Base-by-base conservation (phyloP, 768 basidiomycete species). In the Serendipita vermifera region DNA sequence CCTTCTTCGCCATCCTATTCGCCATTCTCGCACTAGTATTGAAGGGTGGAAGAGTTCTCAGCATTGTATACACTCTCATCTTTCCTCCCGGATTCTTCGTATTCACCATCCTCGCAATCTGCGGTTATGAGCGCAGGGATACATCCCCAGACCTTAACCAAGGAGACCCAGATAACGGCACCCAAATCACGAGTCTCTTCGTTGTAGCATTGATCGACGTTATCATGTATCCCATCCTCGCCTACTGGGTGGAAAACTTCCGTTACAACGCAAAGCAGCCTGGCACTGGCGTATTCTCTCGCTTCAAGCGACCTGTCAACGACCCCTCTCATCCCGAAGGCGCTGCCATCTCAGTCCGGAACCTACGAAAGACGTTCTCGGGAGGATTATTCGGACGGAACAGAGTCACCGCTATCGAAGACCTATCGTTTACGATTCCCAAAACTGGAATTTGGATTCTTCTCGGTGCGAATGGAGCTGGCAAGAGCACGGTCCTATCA, bases 1-100 rank as follows among this genome's bases (percentile, higher is more conserved):
- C 83, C 0, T 79, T 87, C 64, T 66, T 83, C 33, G 72, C 77
- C 9, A 77, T 88, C 54, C 59, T 85, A 3, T 75, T 85, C 40
- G 82, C 83, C 2, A 78, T 88, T 56, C 60, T 86, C 6, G 85
- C 80, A 0, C 67, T 83, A 22, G 75, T 83, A 0, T 70, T 82
- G 55, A 66, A 69, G 33, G 58, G 57, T 35, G 69, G 51, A 22
- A 72, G 73, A 1, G 70, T 69, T 1, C 77, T 81, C 17, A 76
- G 80, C 59, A 67, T 87, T 24, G 24, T 43, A 9, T 83, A 84
- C 63, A 77, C 82, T 1, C 64, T 87, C 43, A 62, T 87, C 22
- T 87, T 87, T 62, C 87, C 87, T 0, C 84, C 87, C 1, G 76
- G 77, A 9, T 87, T 81, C 66, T 88, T 84, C 61, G 74, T 85